Conservation (phyloP, 192 early-diverging fungal species). For the Gaertneriomyces semiglobifer region DNA sequence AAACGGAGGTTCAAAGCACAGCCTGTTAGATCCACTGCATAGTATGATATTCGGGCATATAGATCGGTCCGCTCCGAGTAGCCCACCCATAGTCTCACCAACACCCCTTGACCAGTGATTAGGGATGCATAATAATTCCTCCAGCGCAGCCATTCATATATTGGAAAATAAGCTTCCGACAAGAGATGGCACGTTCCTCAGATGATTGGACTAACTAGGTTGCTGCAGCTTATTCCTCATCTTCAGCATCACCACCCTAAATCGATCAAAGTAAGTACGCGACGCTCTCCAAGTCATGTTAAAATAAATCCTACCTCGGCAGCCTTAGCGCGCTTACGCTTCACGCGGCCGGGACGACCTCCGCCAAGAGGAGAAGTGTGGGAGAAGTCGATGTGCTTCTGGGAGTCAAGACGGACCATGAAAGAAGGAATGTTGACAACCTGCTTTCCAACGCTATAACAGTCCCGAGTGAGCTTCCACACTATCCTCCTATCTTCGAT, state of each 20-base stretch:
- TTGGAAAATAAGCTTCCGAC: no score
- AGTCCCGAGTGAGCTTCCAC: background rate
- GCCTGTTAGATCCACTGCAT: no score
- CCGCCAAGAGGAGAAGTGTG: constrained; percentile 92
- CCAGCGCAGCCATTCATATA: no score
- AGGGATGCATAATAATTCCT: no score
- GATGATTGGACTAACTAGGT: no score
- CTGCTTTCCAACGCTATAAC: constrained; percentile 83
- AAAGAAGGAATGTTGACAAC: constrained; percentile 95
- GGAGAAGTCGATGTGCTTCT: constrained; percentile 80
- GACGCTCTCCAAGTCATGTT: background rate
- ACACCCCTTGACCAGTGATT: no score
- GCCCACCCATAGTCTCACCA: no score
- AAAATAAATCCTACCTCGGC: constrained; percentile 26
- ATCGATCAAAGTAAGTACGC: background rate
- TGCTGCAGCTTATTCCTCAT: constrained; percentile 34
- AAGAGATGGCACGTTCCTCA: no score
- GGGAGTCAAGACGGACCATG: constrained; percentile 84
- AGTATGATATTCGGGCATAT: no score
- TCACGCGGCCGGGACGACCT: constrained; percentile 94
- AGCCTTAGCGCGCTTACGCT: constrained; percentile 87
- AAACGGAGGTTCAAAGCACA: no score
- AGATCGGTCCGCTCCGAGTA: no score
- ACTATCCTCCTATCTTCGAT: background rate
- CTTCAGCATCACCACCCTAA: constrained; percentile 39